phyloP scores from a whole-genome alignment of 148 eudicot species.

The Bassia scoparia region DNA sequence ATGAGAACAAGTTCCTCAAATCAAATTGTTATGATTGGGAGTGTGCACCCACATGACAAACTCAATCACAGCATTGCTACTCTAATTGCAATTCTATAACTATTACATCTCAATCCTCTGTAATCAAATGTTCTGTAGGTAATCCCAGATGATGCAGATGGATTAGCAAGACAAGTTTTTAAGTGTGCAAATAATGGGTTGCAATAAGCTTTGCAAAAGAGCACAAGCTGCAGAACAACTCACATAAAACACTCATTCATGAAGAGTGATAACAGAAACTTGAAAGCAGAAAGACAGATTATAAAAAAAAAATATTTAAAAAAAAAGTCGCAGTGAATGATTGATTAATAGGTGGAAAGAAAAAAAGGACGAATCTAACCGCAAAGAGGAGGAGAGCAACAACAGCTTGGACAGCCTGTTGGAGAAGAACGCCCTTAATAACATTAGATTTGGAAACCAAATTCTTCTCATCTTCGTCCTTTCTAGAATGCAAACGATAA shows the following conservation, averaged over 20 bases:
- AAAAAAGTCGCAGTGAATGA: constrained; percentile 13
- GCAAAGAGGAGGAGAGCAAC: constrained; percentile 64
- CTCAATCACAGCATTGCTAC: background rate
- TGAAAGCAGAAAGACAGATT: too few species aligned
- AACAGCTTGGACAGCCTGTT: constrained; percentile 67
- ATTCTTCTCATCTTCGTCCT: constrained; percentile 81
- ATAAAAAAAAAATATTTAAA: too few species aligned
- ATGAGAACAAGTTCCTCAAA: background rate
- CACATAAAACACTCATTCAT: too few species aligned
- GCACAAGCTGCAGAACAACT: too few species aligned
- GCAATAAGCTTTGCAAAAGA: too few species aligned
- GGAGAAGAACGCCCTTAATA: constrained; percentile 78
- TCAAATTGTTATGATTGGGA: background rate
- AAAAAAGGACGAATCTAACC: constrained; percentile 34
- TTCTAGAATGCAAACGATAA: constrained; percentile 61
- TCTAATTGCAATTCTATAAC: background rate
- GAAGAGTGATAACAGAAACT: too few species aligned
- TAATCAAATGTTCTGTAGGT: too few species aligned
- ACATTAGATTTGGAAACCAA: constrained; percentile 58
- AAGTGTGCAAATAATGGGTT: too few species aligned
- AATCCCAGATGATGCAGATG: too few species aligned
- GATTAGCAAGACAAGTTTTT: too few species aligned
- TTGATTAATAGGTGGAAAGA: background rate
- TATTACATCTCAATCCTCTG: background rate
- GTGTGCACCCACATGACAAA: background rate